These are phyloP conservation scores for Arachnomyces sp. DNA, from an alignment of 2,329 filamentous ascomycete species.

Conservation along the genomic window DNA sequence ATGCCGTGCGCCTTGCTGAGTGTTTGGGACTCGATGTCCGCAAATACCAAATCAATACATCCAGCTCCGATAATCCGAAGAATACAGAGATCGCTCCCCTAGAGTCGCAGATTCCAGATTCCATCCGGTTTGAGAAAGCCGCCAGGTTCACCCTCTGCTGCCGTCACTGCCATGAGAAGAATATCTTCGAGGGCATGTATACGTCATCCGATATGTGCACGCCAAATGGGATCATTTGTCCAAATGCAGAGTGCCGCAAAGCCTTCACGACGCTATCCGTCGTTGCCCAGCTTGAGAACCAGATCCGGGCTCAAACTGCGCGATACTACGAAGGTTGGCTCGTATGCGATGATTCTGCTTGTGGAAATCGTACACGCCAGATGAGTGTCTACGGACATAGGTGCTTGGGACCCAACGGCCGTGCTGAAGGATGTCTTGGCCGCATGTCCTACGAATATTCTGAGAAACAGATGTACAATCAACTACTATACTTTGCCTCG, in stretches of 20 bases:
- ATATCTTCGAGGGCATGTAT: conserved; percentile 69
- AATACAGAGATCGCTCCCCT: conserved; percentile 76
- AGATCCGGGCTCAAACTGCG: conserved; percentile 69
- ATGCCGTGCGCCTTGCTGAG: conserved; percentile 80
- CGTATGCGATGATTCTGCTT: conserved; percentile 80
- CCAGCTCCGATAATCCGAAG: conserved; percentile 44
- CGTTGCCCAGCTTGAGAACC: conserved; percentile 77
- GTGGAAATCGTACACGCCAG: conserved; percentile 78
- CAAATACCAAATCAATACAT: conserved; percentile 70
- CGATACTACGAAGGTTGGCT: conserved; percentile 92
- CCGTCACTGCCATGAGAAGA: conserved; percentile 65
- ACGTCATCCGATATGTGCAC: conserved; percentile 54
- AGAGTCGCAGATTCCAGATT: conserved; percentile 89
- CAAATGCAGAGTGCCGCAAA: conserved; percentile 54
- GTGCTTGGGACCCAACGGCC: conserved; percentile 79
- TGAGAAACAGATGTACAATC: conserved; percentile 90
- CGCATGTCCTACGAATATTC: conserved; percentile 81
- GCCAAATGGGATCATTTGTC: conserved; percentile 67
- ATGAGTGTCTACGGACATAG: conserved; percentile 88
- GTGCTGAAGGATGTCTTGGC: conserved; percentile 76
- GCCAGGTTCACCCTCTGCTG: conserved; percentile 70
- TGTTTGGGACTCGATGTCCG: conserved; percentile 85
- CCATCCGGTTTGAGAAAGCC: conserved; percentile 79
- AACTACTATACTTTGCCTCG: conserved; percentile 76
- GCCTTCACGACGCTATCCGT: conserved; percentile 64